Conservation (phyloP, 179 eudicot species). For the Heliamphora pulchella region DNA sequence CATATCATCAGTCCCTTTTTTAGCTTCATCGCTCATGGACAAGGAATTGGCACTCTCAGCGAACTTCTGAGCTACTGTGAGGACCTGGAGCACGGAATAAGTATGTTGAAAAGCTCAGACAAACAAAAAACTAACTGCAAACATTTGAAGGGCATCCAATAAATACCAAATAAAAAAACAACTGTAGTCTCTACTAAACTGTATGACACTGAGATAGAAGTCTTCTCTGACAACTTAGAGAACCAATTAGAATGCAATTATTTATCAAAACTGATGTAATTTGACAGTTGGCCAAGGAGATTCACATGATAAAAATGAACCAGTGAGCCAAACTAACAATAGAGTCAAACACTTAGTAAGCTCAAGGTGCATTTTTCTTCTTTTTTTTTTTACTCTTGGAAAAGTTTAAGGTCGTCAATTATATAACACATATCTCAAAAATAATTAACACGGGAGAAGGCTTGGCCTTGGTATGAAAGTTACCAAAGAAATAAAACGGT, state of each 20-base stretch:
- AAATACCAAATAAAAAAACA: conserved; percentile 3
- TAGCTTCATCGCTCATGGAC: conserved; percentile 37
- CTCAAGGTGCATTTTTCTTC: background rate
- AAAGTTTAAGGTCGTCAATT: too few species aligned
- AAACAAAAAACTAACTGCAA: background rate
- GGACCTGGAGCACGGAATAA: conserved; percentile 45
- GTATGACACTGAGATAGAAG: background rate
- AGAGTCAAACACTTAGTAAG: background rate
- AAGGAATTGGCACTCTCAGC: conserved; percentile 28
- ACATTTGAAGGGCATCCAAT: conserved; percentile 1
- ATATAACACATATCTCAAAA: too few species aligned
- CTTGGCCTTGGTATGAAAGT: too few species aligned
- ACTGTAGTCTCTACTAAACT: background rate
- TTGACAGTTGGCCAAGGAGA: background rate
- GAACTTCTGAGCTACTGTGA: conserved; percentile 43
- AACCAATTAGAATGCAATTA: too few species aligned
- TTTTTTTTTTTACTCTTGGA: too few species aligned
- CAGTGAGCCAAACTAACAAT: background rate
- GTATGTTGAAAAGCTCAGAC: background rate
- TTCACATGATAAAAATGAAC: background rate
- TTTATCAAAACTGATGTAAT: background rate
- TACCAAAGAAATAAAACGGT: too few species aligned
- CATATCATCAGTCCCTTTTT: conserved; percentile 46
- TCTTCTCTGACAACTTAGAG: background rate
- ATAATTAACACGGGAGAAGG: too few species aligned